A percentile compares a stretch with the other conserved stretches of the same genome.
phyloP scores from a whole-genome alignment of 495 filamentous ascomycete species.

The Penicillium macrosclerotiorum region DNA sequence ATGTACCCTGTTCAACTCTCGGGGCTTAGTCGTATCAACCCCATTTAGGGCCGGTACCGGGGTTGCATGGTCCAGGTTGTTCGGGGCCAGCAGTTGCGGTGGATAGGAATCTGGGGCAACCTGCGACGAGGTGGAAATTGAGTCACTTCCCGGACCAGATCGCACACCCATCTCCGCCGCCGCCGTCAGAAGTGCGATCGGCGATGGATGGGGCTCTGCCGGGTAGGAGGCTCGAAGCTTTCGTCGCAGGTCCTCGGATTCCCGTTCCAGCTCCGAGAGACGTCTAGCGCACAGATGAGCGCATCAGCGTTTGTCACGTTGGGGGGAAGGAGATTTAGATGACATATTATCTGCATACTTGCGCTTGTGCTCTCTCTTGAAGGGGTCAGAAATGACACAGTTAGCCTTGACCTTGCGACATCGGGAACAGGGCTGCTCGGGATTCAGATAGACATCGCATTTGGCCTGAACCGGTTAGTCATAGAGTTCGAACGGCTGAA shows the following conservation, averaged over 20 bases:
- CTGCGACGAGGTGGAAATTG: conserved; percentile 11
- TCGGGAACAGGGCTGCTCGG: conserved; percentile 33
- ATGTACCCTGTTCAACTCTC: conserved; percentile 27
- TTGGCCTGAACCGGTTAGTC: conserved; percentile 28
- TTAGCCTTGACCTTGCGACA: conserved; percentile 36
- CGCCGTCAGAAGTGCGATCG: conserved; percentile 30
- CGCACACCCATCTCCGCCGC: conserved; percentile 29
- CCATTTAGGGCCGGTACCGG: conserved; percentile 11
- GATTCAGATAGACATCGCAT: conserved; percentile 41
- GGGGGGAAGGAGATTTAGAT: no score
- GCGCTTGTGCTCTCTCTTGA: conserved; percentile 45
- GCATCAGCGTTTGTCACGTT: background rate
- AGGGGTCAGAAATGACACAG: conserved; percentile 42
- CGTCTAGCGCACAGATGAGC: conserved; percentile 17
- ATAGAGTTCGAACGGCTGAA: no score
- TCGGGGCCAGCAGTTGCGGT: conserved; percentile 16
- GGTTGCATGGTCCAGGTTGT: background rate
- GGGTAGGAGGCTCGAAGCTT: conserved; percentile 28
- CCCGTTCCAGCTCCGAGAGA: conserved; percentile 36
- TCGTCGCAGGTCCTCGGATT: conserved; percentile 37
- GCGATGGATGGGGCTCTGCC: conserved; percentile 21
- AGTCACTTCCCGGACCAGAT: background rate
- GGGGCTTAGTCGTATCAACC: conserved; percentile 20
- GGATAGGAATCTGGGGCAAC: conserved; percentile 13
- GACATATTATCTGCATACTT: no score